Evolutionary conservation across 2,329 filamentous ascomycete genomes (phyloP).

Genomic region (Tolypocladium paradoxum): DNA sequence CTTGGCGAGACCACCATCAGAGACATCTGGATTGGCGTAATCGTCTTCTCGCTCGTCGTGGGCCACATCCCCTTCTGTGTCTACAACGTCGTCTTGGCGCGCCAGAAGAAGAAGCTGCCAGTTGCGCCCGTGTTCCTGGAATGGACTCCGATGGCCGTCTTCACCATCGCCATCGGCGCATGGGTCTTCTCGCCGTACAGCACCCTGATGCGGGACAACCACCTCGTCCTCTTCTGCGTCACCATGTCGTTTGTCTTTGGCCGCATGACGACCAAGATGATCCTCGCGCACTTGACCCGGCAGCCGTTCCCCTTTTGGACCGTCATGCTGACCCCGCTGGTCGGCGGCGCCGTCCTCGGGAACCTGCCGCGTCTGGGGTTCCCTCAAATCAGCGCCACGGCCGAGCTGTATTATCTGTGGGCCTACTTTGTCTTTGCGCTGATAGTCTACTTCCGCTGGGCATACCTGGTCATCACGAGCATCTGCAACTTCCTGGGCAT

Average conservation of each 20-base stretch:
- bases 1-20: constrained; percentile 66
- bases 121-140: constrained; percentile 79
- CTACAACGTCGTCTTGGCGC: constrained; percentile 70
- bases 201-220: constrained; percentile 68
- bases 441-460: constrained; percentile 89
- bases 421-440: constrained; percentile 74
- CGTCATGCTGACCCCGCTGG: constrained; percentile 73
- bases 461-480: constrained; percentile 75
- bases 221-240: constrained; percentile 82
- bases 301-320: constrained; percentile 98
- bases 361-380: constrained; percentile 75
- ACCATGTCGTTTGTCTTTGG: constrained; percentile 97
- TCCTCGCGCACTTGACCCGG: constrained; percentile 83
- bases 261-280: constrained; percentile 97
- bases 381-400: constrained; percentile 48
- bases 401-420: constrained; percentile 74
- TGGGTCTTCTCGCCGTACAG: constrained; percentile 92
- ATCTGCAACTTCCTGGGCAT: constrained; percentile 92
- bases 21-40: constrained; percentile 75
- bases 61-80: constrained; percentile 84
- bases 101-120: constrained; percentile 60
- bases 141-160: constrained; percentile 85
- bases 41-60: constrained; percentile 53
- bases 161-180: constrained; percentile 59
- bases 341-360: constrained; percentile 71